Base-by-base conservation (phyloP, 2,329 filamentous ascomycete genomes). In the Hysterium pulicare region DNA sequence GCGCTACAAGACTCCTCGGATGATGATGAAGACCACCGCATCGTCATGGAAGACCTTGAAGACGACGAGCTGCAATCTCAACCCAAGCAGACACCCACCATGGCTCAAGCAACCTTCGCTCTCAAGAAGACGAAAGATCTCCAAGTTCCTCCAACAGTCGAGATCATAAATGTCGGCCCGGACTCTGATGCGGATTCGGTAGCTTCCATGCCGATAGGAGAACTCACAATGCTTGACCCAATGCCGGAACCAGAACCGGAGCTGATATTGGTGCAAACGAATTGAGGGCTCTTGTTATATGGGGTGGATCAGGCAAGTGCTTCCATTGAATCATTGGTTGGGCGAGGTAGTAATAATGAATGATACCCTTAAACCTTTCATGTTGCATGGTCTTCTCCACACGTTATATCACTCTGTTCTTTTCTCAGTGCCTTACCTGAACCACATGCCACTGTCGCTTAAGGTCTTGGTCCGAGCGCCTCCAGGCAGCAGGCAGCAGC, bases 21-120 rank as follows among this genome's bases (percentile, higher is more conserved):
- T 19, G 37, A 39, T 8, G 26, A 39, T 11, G 24, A 39, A 11
- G 37, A 5, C 4, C 17, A 6, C 4, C 37, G 37, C 13, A 39
- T 39, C n/a, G 26, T 31, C 16, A 31, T 39, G 26, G 5, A 15
- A 26, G 37, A 39, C 20, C 17, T 39, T 22, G 35, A 38, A 26
- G 23, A 39, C 5, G 37, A 39, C 9, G 37, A 39, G 2, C 13
- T 15, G 9, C 37, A 10, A 19, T 15, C 37, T 31, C 17, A 17
- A 6, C 23, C 23, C 10, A 16, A 31, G 20, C 37, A 8, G 7
- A 4, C 15, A 21, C 5, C n/a, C 20, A 9, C 11, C 9, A 19
- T 11, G 26, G 5, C 19, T 16, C 13, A 5, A n/a, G 13, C 21
- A 3, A 11, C 23, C 10, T 15, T n/a, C 9, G 16, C n/a, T 8